Evolutionary conservation across 768 basidiomycete species (phyloP).

Genomic region (Panaeolus papilionaceus): DNA sequence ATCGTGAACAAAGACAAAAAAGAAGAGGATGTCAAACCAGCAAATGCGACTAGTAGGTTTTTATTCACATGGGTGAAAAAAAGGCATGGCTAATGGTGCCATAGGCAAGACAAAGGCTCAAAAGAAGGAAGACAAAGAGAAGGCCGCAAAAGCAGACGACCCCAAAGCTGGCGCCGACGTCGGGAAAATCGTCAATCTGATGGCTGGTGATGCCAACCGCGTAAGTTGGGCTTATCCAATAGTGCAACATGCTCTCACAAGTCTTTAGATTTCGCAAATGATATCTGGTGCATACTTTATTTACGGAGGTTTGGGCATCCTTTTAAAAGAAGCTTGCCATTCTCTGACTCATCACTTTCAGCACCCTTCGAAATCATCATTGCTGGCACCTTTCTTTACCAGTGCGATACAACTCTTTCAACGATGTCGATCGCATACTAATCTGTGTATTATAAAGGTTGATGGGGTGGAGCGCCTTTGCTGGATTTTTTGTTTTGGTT

Average conservation of each 20-base stretch:
- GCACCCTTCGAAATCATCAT: conserved; percentile 83
- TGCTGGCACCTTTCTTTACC: conserved; percentile 76
- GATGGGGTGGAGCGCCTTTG: conserved; percentile 74
- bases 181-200: conserved; percentile 90
- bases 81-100: not conserved
- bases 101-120: conserved; percentile 39
- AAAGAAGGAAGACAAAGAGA: conserved; percentile 45
- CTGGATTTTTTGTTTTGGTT: conserved; percentile 73
- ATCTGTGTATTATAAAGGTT: conserved; percentile 44
- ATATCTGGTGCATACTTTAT: conserved; percentile 65
- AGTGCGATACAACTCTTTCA: conserved; percentile 47
- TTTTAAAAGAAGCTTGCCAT: not conserved
- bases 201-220: conserved; percentile 79
- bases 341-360: conserved; percentile 26
- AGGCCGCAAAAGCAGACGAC: conserved; percentile 51
- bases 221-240: conserved; percentile 33
- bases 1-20: conserved; percentile 53
- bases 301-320: conserved; percentile 58
- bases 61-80: not conserved
- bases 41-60: conserved; percentile 25
- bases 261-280: conserved; percentile 52
- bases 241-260: not conserved
- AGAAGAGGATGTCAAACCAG: conserved; percentile 32
- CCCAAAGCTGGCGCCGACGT: conserved; percentile 82
- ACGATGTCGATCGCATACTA: not conserved